Evolutionary conservation across 345 rosid genomes (phyloP).

Genomic region (Moricandia moricandioides): DNA sequence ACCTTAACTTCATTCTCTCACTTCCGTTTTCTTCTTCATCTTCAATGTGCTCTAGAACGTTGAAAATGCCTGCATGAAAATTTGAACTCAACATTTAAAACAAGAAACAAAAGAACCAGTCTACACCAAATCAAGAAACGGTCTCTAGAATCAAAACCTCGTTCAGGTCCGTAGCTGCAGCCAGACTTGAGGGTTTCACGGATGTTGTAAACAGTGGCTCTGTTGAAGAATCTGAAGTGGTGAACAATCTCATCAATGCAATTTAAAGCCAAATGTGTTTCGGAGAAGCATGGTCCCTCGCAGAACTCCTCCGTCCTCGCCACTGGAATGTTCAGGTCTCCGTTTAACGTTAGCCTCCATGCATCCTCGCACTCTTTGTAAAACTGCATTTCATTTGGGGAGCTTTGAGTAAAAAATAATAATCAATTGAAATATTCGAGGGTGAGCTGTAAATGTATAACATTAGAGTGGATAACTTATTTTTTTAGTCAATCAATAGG

Average conservation of each 20-base stretch:
- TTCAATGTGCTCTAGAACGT: constrained; percentile 62
- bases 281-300: constrained; percentile 69
- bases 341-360: constrained; percentile 60
- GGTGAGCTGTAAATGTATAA: background rate
- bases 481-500: background rate
- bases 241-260: constrained; percentile 60
- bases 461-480: background rate
- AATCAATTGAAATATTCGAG: background rate
- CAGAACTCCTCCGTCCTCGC: constrained; percentile 52
- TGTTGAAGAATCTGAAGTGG: constrained; percentile 65
- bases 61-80: constrained; percentile 55
- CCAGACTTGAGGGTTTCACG: constrained; percentile 62
- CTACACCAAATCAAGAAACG: background rate
- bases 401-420: background rate
- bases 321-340: constrained; percentile 56
- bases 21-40: constrained; percentile 40
- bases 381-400: constrained; percentile 43
- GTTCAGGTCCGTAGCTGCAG: constrained; percentile 71
- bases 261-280: constrained; percentile 66
- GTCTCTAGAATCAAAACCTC: constrained; percentile 31
- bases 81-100: background rate
- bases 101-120: background rate
- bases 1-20: constrained; percentile 32
- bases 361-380: constrained; percentile 67
- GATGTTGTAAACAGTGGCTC: constrained; percentile 58